A percentile compares a stretch with the other conserved stretches of the same genome.
Evolutionary conservation across 2,329 filamentous ascomycete species (phyloP).

Genomic region (Cryphonectria carpinicola): DNA sequence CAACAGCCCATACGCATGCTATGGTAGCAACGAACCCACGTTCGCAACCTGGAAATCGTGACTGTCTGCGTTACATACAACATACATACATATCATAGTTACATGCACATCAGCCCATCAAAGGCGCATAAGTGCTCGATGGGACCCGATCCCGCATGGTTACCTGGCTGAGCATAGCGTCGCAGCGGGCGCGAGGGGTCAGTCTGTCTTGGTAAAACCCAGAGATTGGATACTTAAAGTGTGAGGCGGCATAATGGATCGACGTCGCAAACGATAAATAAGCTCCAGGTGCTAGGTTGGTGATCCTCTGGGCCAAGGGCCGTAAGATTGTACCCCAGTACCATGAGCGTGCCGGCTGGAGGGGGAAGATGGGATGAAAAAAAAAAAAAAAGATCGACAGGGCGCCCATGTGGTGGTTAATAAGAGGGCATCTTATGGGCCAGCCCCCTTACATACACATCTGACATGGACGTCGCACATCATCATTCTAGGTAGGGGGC

Average conservation of each 20-base stretch:
- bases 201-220: not conserved
- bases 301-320: slow-evolving; percentile 6
- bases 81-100: not conserved
- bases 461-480: slow-evolving; percentile 25
- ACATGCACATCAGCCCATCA: slow-evolving; percentile 5
- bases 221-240: not conserved
- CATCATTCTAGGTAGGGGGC: slow-evolving; percentile 15
- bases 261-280: slow-evolving; percentile 17
- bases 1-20: not conserved
- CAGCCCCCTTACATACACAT: slow-evolving; percentile 10
- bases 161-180: not conserved
- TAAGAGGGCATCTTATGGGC: slow-evolving; percentile 16
- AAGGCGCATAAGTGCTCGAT: not conserved
- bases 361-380: slow-evolving; percentile 17
- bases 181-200: not conserved
- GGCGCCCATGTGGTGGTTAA: slow-evolving; percentile 15
- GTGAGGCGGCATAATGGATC: slow-evolving; percentile 17
- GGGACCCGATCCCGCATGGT: not conserved
- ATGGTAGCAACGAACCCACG: not conserved
- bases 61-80: not conserved
- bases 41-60: not conserved
- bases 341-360: not conserved
- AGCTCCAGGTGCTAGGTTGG: slow-evolving; percentile 8
- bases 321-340: not conserved
- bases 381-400: slow-evolving; percentile 22